Base-by-base conservation (phyloP, 1,284 basidiomycete species). In the Chondrostereum purpureum region DNA sequence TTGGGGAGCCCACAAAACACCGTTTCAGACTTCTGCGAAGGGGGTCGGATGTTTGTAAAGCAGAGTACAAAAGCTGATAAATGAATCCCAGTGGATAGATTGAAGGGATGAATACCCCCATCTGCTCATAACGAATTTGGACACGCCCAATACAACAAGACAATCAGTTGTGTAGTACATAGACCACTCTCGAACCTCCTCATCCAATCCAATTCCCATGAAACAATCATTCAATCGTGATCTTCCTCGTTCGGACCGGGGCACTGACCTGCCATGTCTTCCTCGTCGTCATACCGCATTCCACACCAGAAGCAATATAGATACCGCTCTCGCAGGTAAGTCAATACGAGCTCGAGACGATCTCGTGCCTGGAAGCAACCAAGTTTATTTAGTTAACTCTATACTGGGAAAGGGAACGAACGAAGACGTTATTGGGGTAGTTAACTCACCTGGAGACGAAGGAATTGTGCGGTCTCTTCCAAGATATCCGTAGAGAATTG, bases 291-390 rank as follows among this genome's bases (percentile, higher is more conserved):
- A 59, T 91, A 92, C 54, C 79, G 73, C 4, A 81, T 76, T 6
- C 90, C 89, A 59, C 90, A 92, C 86, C 88, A 92, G 61, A 91
- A 89, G 59, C 90, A 92, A 60, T 92, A 92, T 13, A 68, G 61
- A 58, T 86, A 77, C 50, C 70, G 73, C 36, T 75, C 68, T 23
- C 90, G 82, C 33, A 92, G 71, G 61, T 92, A 90, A 5, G 75
- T 64, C 21, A 91, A 66, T 12, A 90, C 80, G 43, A 82, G 64
- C 23, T 69, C 65, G 35, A 92, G 69, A 37, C 87, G 76, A 60
- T 86, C 78, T 47, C 72, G 73, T 46, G 85, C 77, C 87, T 92
- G 54, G 10, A 17, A n/a, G n/a, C 41, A 38, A 42, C 27, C 27
- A 33, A n/a, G n/a, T n/a, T n/a, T n/a, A n/a, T n/a, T n/a, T n/a